Evolutionary conservation across 345 rosid species (phyloP).

Genomic region (Linum trigynum): DNA sequence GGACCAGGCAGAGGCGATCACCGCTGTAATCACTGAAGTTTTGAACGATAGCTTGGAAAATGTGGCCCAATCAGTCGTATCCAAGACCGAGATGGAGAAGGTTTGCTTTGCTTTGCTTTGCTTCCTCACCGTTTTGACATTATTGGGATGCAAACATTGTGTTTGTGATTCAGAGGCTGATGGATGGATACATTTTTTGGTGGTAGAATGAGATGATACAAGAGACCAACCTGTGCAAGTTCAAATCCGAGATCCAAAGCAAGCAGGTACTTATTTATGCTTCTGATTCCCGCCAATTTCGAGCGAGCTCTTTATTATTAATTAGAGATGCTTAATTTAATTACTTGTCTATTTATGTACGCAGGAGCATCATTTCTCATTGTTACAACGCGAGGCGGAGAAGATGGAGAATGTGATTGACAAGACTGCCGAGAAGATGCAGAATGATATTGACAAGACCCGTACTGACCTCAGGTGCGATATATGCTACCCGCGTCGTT

Average conservation of each 20-base stretch:
- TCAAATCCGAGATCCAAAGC: constrained; percentile 20
- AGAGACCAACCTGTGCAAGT: constrained; percentile 22
- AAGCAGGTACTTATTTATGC: constrained; percentile 13
- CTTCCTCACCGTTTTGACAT: not conserved
- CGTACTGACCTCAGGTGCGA: constrained; percentile 20
- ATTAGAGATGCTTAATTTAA: no score
- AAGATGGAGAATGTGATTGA: not conserved
- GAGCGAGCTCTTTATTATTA: no score
- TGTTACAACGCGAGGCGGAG: constrained; percentile 27
- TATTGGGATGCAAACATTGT: not conserved
- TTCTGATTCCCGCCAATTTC: not conserved
- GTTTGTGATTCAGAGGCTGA: not conserved
- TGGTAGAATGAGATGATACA: constrained; percentile 21
- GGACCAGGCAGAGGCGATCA: constrained; percentile 26
- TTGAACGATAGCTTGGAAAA: constrained; percentile 22
- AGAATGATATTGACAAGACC: constrained; percentile 23
- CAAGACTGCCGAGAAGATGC: constrained; percentile 1
- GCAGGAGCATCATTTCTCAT: constrained; percentile 25
- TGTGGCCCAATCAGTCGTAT: constrained; percentile 20
- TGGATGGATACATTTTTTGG: not conserved
- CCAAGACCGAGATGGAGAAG: constrained; percentile 23
- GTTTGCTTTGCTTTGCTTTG: constrained; percentile 4
- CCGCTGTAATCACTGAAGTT: constrained; percentile 19
- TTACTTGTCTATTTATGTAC: not conserved
- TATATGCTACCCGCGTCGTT: not conserved